Evolutionary conservation across 306 rosid genomes (phyloP), one percentile per base, ranked within the genome.

Genomic region (Casuarina cunninghamiana): DNA sequence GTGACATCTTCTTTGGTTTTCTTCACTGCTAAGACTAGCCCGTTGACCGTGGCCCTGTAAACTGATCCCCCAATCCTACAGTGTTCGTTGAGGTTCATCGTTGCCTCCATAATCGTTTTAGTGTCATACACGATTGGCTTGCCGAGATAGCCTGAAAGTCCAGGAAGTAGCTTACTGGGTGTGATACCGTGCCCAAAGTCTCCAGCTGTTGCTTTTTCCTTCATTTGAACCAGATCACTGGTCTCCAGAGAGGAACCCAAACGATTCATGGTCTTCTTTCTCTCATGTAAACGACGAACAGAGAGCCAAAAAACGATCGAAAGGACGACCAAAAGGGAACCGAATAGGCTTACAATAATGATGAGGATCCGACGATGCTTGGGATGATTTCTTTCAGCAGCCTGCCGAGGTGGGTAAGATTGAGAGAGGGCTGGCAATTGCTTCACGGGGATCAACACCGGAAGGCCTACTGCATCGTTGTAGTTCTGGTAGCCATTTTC

Each of bases 131-230:
- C 3, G 10, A 83, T 82, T 71, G 97, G 89, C 87, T 87, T 87
- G 53, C 97, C 86, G 16, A 91, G 89, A 69, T 87, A 91, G 70
- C 89, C 91, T 10, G 94, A 91, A 77, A 93, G 88, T 58, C 91
- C 96, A 32, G 83, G 87, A 75, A 90, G 93, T 67, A 91, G 82
- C 79, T 82, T 91, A 66, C 55, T 82, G 39, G 78, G 83, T 51
- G 53, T 74, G 60, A 71, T 43, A 50, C 63, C 68, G 12, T 69
- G 51, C 58, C 54, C 58, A 62, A 77, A 39, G 0, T 26, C 60
- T 3, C 83, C 79, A 0, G 45, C 42, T 26, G 58, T 72, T 13
- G 61, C 42, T 15, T 53, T 19, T 42, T 81, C 42, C 43, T 78
- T 76, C 80, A 60, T 69, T 45, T 8, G 50, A 19, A 71, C 55